Conservation (phyloP, 176 grass and related monocot species). For the Tuctoria greenei region DNA sequence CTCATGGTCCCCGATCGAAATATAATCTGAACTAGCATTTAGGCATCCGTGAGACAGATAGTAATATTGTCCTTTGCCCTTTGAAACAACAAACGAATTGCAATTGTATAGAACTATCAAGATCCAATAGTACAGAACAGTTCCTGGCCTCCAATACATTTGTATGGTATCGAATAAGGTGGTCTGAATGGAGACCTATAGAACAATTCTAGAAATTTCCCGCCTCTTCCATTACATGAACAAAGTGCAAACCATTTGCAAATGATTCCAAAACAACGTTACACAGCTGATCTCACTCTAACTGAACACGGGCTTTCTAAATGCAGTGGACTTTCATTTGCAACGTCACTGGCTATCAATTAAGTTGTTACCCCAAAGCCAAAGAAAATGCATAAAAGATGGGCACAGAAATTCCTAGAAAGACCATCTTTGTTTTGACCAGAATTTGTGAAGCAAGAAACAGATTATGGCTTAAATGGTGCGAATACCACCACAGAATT, state of each 20-base stretch:
- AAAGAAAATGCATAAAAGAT: conserved; percentile 25
- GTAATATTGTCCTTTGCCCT: background rate
- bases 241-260: too few relatives aligned
- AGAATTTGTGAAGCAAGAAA: conserved; percentile 30
- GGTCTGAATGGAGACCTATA: conserved; percentile 24
- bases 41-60: too few relatives aligned
- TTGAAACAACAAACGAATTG: conserved; percentile 10
- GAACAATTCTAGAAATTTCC: conserved; percentile 15
- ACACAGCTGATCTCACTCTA: conserved; percentile 36
- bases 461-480: conserved; percentile 74
- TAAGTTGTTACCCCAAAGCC: conserved; percentile 30
- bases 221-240: conserved; percentile 29
- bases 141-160: conserved; percentile 23
- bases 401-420: conserved; percentile 11
- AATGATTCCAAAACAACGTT: too few relatives aligned
- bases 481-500: background rate
- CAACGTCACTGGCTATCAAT: background rate
- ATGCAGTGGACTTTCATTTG: conserved; percentile 25
- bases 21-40: too few relatives aligned
- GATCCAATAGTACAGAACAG: conserved; percentile 21
- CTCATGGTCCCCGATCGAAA: too few relatives aligned
- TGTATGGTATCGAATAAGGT: conserved; percentile 29
- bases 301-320: conserved; percentile 24
- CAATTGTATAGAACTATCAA: background rate
- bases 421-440: conserved; percentile 9